A percentile compares a stretch with the other conserved stretches of the same genome.
phyloP scores from a whole-genome alignment of 345 rosid genomes.

The Zanthoxylum bungeanum region DNA sequence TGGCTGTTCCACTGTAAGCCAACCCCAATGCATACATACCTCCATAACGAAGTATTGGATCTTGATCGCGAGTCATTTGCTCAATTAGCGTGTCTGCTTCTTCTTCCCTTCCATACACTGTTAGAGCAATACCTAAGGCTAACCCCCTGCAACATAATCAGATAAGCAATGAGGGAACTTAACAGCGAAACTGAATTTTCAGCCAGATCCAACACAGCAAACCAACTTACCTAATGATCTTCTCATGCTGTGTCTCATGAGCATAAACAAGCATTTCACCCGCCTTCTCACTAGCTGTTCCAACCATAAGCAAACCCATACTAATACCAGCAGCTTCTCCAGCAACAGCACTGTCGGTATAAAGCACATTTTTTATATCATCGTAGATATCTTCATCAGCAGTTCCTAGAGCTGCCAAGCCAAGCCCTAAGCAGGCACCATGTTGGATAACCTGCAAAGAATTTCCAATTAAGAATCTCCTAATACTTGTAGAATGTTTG shows the following conservation, averaged over 20 bases:
- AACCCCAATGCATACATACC: conserved; percentile 98
- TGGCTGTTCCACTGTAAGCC: conserved; percentile 97
- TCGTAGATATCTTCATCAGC: conserved; percentile 96
- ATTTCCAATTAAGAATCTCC: conserved; percentile 7
- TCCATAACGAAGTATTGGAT: conserved; percentile 97
- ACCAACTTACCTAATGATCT: conserved; percentile 75
- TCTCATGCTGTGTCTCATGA: conserved; percentile 98
- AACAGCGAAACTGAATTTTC: neutral
- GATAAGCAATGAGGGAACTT: neutral
- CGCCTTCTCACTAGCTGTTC: conserved; percentile 96
- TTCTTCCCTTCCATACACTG: conserved; percentile 98
- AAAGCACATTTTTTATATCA: conserved; percentile 80
- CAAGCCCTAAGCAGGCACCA: conserved; percentile 99
- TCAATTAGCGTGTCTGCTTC: conserved; percentile 97
- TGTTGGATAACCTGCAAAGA: conserved; percentile 91
- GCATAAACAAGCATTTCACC: conserved; percentile 98
- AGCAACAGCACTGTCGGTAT: conserved; percentile 94
- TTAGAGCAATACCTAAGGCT: conserved; percentile 95
- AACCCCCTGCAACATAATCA: conserved; percentile 57
- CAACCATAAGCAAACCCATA: conserved; percentile 99
- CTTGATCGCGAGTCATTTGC: conserved; percentile 98
- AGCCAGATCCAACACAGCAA: neutral
- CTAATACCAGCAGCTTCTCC: conserved; percentile 99
- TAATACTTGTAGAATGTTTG: neutral
- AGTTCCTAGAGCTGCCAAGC: conserved; percentile 97